Evolutionary conservation across 352 stramenopile genomes (phyloP).

Genomic region (Phytopythium oedochilum): DNA sequence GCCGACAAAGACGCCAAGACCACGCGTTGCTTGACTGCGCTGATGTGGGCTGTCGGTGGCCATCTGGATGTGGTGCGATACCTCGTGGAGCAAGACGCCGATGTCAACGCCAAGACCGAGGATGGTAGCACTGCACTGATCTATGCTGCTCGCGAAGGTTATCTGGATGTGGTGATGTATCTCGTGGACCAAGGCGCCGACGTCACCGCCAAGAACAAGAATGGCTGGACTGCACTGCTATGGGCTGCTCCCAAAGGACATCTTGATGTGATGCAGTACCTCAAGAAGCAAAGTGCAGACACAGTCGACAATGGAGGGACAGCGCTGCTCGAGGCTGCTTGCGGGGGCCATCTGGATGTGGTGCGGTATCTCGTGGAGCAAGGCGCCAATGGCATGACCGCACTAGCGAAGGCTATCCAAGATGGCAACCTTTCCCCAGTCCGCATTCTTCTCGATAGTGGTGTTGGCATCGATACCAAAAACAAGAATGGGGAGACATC

Average conservation of each 20-base stretch:
- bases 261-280: constrained; percentile 9
- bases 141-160: background rate
- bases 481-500: background rate
- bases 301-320: constrained; percentile 4
- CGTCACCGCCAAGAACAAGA: constrained; percentile 5
- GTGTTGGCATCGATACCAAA: background rate
- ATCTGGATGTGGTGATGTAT: background rate
- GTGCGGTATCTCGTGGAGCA: constrained; percentile 10
- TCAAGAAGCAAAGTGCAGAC: constrained; percentile 7
- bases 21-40: background rate
- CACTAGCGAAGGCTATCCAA: too few relatives aligned
- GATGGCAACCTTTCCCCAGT: too few relatives aligned
- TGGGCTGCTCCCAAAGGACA: constrained; percentile 2
- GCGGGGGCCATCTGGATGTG: constrained; percentile 4
- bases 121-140: background rate
- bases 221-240: constrained; percentile 6
- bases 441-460: too few relatives aligned
- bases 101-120: background rate
- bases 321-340: constrained; percentile 5
- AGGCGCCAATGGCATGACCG: too few relatives aligned
- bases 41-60: background rate
- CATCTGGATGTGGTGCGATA: background rate
- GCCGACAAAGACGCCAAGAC: background rate
- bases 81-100: background rate
- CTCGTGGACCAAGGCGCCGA: constrained; percentile 5